A percentile compares a stretch with the other conserved stretches of the same genome.
These are phyloP conservation scores for Stephanocyclus meneghinianus DNA, from an alignment of 352 stramenopile genomes.

Conservation along the genomic window DNA sequence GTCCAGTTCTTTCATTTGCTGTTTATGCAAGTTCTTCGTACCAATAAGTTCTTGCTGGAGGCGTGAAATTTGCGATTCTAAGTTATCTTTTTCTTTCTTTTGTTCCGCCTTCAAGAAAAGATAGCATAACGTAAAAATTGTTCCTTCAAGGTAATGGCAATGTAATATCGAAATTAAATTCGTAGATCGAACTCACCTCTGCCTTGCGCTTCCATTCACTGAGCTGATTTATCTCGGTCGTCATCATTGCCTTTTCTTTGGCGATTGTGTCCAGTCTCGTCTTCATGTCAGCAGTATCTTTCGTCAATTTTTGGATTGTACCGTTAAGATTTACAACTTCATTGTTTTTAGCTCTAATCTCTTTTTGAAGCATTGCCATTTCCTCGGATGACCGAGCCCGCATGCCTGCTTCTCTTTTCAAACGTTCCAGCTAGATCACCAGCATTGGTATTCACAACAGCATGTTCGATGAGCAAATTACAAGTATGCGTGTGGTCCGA, in stretches of 20 bases:
- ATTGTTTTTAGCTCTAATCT: slow-evolving; percentile 27
- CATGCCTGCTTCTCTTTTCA: slow-evolving; percentile 2
- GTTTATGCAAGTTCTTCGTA: slow-evolving; percentile 3
- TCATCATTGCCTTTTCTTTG: slow-evolving; percentile 31
- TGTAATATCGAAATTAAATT: not conserved
- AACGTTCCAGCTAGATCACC: not conserved
- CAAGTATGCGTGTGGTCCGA: no score
- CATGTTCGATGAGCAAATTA: no score
- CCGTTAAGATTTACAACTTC: slow-evolving; percentile 29
- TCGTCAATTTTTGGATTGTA: slow-evolving; percentile 25
- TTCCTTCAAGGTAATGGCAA: not conserved
- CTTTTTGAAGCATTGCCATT: slow-evolving; percentile 7
- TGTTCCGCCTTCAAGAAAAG: not conserved
- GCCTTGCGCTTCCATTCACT: slow-evolving; percentile 46
- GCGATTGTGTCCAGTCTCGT: slow-evolving; percentile 26
- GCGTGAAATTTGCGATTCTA: slow-evolving; percentile 12
- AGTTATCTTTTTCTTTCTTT: slow-evolving; percentile 9
- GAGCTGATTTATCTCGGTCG: slow-evolving; percentile 36
- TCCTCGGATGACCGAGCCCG: not conserved
- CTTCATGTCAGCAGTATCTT: slow-evolving; percentile 33
- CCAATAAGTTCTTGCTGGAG: slow-evolving; percentile 9
- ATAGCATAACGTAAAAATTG: not conserved
- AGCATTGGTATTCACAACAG: not conserved
- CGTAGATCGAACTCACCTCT: not conserved
- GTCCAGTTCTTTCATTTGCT: slow-evolving; percentile 9